Base-by-base conservation (phyloP, 139 green algal genomes). In the Ettlia oleoabundans region DNA sequence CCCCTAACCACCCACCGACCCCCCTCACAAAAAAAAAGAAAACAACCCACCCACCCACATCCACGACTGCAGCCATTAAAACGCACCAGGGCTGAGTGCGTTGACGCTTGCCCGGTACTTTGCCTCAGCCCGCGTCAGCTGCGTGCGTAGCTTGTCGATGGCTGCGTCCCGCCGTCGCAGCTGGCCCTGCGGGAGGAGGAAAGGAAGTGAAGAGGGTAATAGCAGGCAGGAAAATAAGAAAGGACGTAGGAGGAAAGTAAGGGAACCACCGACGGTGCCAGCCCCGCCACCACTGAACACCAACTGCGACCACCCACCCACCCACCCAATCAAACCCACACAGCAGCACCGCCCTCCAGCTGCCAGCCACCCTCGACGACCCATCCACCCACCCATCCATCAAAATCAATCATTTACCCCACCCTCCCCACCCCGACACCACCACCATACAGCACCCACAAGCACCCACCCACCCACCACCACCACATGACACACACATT, bases 51-150 rank as follows among this genome's bases (percentile, higher is more conserved):
- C 47, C 47, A 10, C 47, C 47, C 47, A 58, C 10, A 58, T 15
- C 10, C 47, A 58, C 47, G 15, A 15, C 15, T 58, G 15, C 47
- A 58, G 13, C 55, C 55, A 65, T n/a, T n/a, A 22, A n/a, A 22
- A 15, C 55, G 18, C 55, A 65, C 55, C 55, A 9, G 55, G 55
- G 55, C 55, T 69, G 8, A 40, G 6, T 6, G 63, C 73, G 18
- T 71, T 41, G 13, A 81, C 1, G 3, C 38, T 55, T 19, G 30
- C 18, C 26, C 75, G 75, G n/a, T 81, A 71, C 58, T 81, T 70
- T 5, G 55, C 24, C 40, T 81, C 75, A 2, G 18, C n/a, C 7
- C 58, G 40, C 13, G 75, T 81, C 55, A 81, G 75, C 75, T 32
- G 38, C 28, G 58, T 38, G 6, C 58, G 28, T 4, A 81, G 75